Base-by-base conservation (phyloP, 2,329 filamentous ascomycete genomes). In the Aureobasidium sp. region DNA sequence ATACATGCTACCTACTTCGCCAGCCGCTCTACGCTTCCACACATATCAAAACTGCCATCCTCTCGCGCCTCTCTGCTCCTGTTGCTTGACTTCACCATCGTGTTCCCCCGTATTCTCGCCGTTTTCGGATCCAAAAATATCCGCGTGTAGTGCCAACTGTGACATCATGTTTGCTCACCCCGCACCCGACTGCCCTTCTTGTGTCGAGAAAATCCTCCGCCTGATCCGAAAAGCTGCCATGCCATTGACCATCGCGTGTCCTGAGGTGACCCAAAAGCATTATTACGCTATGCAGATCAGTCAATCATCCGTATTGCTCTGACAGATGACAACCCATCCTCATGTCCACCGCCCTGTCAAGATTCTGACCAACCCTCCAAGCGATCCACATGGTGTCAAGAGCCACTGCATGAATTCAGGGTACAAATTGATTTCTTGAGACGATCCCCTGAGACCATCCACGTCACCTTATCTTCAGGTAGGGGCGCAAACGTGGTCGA, bases 271-370 rank as follows among this genome's bases (percentile, higher is more conserved):
- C 32, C 11, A 15, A 39, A 39, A 39, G 37, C 50, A 42, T 30
- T 13, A 30, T 54, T 42, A 30, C 50, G 36, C 50, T 42, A n/a
- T 54, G 36, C 8, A 27, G 50, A 54, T 54, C 50, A 21, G 50
- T 32, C 36, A 54, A 54, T 54, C 50, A 54, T 27, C 37, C 50
- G 37, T 54, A 54, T 54, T 54, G 37, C 50, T 54, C 41, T 15
- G 34, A 52, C 49, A 37, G 21, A 27, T 30, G 16, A 27, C 34
- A 9, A 7, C 49, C 27, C 34, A 16, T 27, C 21, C 30, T 27
- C 21, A 55, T 32, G 36, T 42, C 37, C 15, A 21, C 52, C 29
- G 29, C 11, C 4, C 10, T 36, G 36, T 9, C 15, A 9, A 42
- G 21, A 11, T 32, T 5, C 15, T n/a, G 37, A 25, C 21, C 34